phyloP scores from a whole-genome alignment of 2,329 filamentous ascomycete genomes.

The Penicillium sp. region DNA sequence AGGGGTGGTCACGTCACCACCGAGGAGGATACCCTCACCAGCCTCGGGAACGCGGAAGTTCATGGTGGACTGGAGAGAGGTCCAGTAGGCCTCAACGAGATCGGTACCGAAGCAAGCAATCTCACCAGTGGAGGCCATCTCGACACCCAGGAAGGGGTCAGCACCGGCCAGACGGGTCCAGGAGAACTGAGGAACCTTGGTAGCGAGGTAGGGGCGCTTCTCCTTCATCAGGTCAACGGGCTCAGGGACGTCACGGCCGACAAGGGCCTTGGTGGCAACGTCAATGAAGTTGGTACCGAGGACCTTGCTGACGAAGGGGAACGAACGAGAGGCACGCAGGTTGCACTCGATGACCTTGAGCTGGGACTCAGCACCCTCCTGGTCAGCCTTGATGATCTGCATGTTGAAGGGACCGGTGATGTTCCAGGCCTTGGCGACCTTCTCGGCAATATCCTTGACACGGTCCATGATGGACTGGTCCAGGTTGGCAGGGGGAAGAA shows the following conservation, averaged over 20 bases:
- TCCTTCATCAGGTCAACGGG: conserved; percentile 84
- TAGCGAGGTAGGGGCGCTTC: conserved; percentile 89
- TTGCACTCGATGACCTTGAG: conserved; percentile 99
- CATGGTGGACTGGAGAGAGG: conserved; percentile 94
- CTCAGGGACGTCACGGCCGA: conserved; percentile 79
- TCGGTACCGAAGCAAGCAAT: conserved; percentile 99
- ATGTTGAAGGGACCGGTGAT: conserved; percentile 99
- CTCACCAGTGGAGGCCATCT: conserved; percentile 96
- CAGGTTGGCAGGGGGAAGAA: conserved; percentile 81
- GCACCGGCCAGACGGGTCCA: conserved; percentile 98
- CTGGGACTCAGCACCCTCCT: conserved; percentile 70
- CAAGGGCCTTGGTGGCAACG: conserved; percentile 86
- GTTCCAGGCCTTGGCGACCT: conserved; percentile 94
- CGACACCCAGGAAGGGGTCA: conserved; percentile 95
- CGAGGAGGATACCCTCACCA: conserved; percentile 92
- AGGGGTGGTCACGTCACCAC: conserved; percentile 73
- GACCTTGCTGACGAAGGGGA: conserved; percentile 98
- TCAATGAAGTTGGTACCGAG: conserved; percentile 97
- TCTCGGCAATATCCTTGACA: conserved; percentile 91
- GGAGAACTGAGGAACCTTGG: conserved; percentile 98
- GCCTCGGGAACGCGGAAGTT: conserved; percentile 97
- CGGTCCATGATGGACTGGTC: conserved; percentile 76
- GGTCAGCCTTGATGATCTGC: conserved; percentile 95
- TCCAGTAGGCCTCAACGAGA: conserved; percentile 96
- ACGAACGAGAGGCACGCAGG: conserved; percentile 92